Base-by-base conservation (phyloP, 352 stramenopile species). In the Blastocystis sp. region DNA sequence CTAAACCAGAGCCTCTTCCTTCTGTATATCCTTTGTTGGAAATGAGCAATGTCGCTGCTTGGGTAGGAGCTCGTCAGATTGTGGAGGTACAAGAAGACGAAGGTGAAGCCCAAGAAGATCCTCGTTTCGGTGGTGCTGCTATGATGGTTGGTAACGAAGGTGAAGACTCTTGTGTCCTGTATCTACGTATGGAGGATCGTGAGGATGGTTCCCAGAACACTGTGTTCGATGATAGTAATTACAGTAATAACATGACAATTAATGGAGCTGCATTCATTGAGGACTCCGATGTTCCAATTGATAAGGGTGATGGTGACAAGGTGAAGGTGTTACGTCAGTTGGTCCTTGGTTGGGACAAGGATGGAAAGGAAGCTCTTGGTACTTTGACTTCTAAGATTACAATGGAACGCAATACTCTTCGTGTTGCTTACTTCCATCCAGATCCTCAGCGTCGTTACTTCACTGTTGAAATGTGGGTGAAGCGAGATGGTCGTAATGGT, bases 381-480 rank as follows among this genome's bases (percentile, higher is more conserved):
- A 87, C 42, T 3, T 46, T 87, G 59, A 61, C 39, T 5, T 51
- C 39, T 24, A 77, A 77, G 59, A 87, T 87, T 35, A 87, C 77
- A 16, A 37, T 78, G 46, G 77, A 87, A 54, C 39, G 32, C 19
- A 78, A 78, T 54, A 87, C 77, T 24, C 43, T 87, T 42, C 59
- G 65, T 42, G 77, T 87, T 21, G 77, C 24, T 21, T 87, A 87
- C 52, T 87, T 87, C 77, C 77, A 74, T 42, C 59, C 59, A 4
- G 77, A 87, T 63, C 24, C 58, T 19, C 77, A 87, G 65, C 59
- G 77, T 27, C 77, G 77, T 39, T 87, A 61, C 49, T 87, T 87
- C 49, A 87, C 77, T 29, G 54, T 78, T 12, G 77, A 87, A 46
- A 78, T 87, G 65, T 87, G 77, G 77, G 65, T 87, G 77, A 87